Conservation (phyloP, 2,329 filamentous ascomycete genomes). For the Colletotrichum sp. region DNA sequence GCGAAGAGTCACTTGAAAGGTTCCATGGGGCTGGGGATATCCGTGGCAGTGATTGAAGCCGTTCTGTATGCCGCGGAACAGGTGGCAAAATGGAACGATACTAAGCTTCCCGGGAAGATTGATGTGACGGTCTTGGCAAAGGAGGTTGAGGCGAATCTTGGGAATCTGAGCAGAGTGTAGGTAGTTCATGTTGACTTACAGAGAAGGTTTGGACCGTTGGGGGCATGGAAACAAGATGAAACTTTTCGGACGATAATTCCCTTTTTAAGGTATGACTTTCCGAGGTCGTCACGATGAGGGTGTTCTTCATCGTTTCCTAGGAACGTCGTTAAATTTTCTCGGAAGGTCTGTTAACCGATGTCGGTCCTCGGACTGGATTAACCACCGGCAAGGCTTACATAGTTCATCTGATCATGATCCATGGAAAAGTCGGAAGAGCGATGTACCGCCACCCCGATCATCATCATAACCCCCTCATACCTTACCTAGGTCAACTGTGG, state of each 20-base stretch:
- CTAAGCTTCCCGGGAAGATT: not conserved
- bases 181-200: not conserved
- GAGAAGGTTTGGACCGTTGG: not conserved
- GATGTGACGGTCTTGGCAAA: not conserved
- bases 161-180: rapidly evolving
- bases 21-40: not conserved
- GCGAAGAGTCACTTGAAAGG: not conserved
- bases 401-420: not conserved
- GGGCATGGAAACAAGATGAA: not conserved
- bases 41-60: not conserved
- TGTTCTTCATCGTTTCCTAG: not conserved
- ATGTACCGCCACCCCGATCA: rapidly evolving
- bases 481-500: not conserved
- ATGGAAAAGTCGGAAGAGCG: not conserved
- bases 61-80: not conserved
- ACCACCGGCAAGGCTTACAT: not conserved
- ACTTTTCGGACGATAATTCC: not conserved
- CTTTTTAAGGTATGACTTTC: not conserved
- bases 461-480: rapidly evolving
- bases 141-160: not conserved
- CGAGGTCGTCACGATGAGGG: not conserved
- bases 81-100: not conserved
- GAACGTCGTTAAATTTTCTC: not conserved
- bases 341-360: not conserved
- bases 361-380: not conserved